A percentile compares a stretch with the other conserved stretches of the same genome.
Conservation (phyloP, 345 rosid species). For the Physaria fendleri region DNA sequence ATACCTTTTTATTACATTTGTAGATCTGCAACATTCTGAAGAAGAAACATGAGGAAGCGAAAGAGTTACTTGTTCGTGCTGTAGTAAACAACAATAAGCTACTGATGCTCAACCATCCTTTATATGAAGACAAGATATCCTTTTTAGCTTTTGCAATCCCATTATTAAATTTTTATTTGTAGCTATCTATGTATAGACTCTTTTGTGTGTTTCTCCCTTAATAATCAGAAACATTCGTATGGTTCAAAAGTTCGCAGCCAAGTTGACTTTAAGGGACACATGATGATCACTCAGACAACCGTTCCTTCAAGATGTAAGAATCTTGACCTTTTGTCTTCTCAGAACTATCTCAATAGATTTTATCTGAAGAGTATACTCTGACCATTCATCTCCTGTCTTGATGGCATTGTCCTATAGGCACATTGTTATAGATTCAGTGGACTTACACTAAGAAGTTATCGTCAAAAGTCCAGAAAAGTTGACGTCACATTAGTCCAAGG, state of each 20-base stretch:
- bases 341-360: neutral
- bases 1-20: neutral
- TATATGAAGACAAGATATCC: conserved; percentile 80
- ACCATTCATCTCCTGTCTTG: neutral
- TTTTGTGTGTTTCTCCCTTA: conserved; percentile 35
- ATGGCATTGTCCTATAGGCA: neutral
- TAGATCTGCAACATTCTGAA: conserved; percentile 78
- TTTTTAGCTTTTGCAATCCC: conserved; percentile 5
- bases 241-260: conserved; percentile 55
- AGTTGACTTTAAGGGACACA: conserved; percentile 32
- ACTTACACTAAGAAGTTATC: neutral
- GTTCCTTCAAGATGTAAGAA: conserved; percentile 15
- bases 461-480: neutral
- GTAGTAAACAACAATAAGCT: conserved; percentile 70
- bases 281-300: conserved; percentile 3
- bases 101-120: conserved; percentile 82
- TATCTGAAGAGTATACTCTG: neutral
- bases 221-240: conserved; percentile 48
- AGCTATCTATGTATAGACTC: neutral
- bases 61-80: conserved; percentile 75
- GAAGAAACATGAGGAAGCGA: conserved; percentile 85
- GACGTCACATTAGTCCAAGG: conserved; percentile 4
- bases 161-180: neutral
- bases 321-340: conserved; percentile 1
- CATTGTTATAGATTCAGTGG: neutral